Percentiles rank a stretch among this genome's conserved stretches.
phyloP scores from a whole-genome alignment of 257 asterid species.

The Oldenlandia corymbosa region DNA sequence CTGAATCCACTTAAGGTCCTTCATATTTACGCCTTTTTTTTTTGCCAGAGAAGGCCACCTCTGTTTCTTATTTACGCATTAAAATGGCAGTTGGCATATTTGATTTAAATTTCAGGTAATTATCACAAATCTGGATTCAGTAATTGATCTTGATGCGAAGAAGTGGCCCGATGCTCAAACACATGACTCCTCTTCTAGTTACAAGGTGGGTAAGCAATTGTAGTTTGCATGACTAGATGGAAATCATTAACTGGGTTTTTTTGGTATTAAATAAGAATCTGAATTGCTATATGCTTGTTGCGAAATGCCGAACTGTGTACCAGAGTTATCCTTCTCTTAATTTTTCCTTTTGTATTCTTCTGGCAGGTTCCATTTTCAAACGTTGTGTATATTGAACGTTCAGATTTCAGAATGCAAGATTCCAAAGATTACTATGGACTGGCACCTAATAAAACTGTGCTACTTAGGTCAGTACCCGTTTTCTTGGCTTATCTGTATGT shows the following conservation, averaged over 20 bases:
- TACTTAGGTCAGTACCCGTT: conserved; percentile 48
- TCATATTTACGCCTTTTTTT: background rate
- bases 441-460: conserved; percentile 92
- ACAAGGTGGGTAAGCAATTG: conserved; percentile 45
- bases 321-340: background rate
- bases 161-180: conserved; percentile 90
- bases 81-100: background rate
- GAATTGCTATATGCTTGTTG: background rate
- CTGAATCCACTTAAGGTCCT: conserved; percentile 81
- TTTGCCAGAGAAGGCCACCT: background rate
- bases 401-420: conserved; percentile 82
- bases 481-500: background rate
- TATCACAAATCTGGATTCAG: conserved; percentile 64
- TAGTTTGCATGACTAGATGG: background rate
- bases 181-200: conserved; percentile 54
- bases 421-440: conserved; percentile 97
- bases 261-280: background rate
- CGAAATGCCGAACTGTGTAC: background rate
- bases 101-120: conserved; percentile 50
- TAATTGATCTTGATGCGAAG: conserved; percentile 82
- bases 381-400: conserved; percentile 71
- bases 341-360: conserved; percentile 8
- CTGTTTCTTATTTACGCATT: background rate
- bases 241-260: background rate
- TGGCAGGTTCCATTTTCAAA: conserved; percentile 79